Percentiles rank a stretch among this genome's conserved stretches.
phyloP scores from a whole-genome alignment of 306 rosid species.

The Sophora flavescens region DNA sequence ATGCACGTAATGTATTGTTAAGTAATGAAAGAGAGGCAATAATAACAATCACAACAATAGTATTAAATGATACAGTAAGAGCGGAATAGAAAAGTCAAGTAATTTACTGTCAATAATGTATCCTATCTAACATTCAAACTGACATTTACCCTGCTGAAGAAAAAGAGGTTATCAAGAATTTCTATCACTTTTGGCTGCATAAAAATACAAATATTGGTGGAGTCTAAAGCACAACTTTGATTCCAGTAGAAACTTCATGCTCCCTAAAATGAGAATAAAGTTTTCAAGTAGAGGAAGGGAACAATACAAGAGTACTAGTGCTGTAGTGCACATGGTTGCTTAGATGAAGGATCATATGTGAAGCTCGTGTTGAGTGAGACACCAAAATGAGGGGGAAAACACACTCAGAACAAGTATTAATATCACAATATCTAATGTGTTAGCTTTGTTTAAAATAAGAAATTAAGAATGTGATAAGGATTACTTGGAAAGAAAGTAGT shows the following conservation, averaged over 20 bases:
- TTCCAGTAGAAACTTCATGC: constrained; percentile 24
- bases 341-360: constrained; percentile 18
- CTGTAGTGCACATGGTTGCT: constrained; percentile 25
- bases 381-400: not conserved
- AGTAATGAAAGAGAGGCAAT: constrained; percentile 19
- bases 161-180: not conserved
- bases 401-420: not conserved
- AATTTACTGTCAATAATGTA: not conserved
- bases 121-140: constrained; percentile 13
- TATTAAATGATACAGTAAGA: constrained; percentile 9
- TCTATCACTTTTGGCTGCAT: constrained; percentile 22
- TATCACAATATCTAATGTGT: no score
- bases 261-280: constrained; percentile 7
- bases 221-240: constrained; percentile 22
- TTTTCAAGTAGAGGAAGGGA: constrained; percentile 17
- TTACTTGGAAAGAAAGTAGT: no score
- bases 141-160: not conserved
- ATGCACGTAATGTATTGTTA: not conserved
- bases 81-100: constrained; percentile 6
- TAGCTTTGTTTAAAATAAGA: no score
- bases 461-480: no score
- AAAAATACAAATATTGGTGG: constrained; percentile 12
- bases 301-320: constrained; percentile 14
- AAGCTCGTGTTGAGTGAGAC: constrained; percentile 33
- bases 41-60: not conserved